Percentiles rank a stretch among this genome's conserved stretches.
phyloP scores from a whole-genome alignment of 2,329 filamentous ascomycete genomes.

The Penicillium sp. region DNA sequence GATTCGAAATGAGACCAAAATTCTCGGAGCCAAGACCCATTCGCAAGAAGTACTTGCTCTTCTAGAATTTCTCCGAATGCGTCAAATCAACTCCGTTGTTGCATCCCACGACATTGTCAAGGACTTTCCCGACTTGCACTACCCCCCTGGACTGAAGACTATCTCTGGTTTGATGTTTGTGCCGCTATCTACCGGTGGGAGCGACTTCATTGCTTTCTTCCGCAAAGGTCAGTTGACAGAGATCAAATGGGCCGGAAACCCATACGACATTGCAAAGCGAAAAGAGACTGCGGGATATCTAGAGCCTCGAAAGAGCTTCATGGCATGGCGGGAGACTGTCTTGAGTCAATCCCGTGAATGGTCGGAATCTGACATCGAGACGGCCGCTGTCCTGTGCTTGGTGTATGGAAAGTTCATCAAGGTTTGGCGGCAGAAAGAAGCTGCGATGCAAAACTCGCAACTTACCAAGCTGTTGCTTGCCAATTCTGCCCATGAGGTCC shows the following conservation, averaged over 20 bases:
- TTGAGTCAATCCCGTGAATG: constrained; percentile 79
- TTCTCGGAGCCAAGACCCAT: constrained; percentile 67
- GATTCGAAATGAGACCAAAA: constrained; percentile 82
- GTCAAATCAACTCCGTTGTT: constrained; percentile 66
- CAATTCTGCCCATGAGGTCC: constrained; percentile 86
- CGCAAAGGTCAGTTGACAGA: constrained; percentile 70
- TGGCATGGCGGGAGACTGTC: constrained; percentile 73
- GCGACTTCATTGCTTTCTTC: constrained; percentile 88
- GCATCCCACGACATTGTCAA: constrained; percentile 68
- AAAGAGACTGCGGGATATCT: constrained; percentile 68
- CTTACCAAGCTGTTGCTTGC: constrained; percentile 72
- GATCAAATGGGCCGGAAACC: constrained; percentile 68
- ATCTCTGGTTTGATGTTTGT: constrained; percentile 78
- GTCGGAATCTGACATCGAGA: constrained; percentile 84
- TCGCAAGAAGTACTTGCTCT: constrained; percentile 78
- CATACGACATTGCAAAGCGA: constrained; percentile 59
- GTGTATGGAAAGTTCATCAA: constrained; percentile 89
- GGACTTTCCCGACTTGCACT: constrained; percentile 77
- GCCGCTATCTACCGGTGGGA: constrained; percentile 66
- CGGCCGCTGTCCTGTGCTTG: constrained; percentile 76
- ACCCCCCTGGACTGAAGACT: constrained; percentile 69
- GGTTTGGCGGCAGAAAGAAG: constrained; percentile 87
- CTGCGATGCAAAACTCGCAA: constrained; percentile 72
- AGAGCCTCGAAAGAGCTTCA: constrained; percentile 76
- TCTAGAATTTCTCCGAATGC: constrained; percentile 76